Base-by-base conservation (phyloP, 768 basidiomycete species). In the Tulasnella sp. region DNA sequence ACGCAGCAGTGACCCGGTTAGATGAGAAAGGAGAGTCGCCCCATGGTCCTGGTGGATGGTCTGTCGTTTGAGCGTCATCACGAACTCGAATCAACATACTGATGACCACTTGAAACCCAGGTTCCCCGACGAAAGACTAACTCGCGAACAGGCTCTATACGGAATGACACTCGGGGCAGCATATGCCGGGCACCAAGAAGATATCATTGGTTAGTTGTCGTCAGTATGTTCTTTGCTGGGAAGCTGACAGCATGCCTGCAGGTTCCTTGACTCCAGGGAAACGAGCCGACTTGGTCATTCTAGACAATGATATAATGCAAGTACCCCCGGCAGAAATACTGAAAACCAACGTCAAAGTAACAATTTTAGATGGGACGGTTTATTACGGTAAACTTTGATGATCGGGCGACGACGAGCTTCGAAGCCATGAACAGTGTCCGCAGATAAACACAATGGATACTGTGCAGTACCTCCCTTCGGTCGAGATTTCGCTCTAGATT, bases 121-220 rank as follows among this genome's bases (percentile, higher is more conserved):
- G 94, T 96, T 88, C 82, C 86, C 92, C 0, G 84, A 88, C 0
- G 88, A 98, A 83, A 86, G 88, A n/a, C 86, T 98, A 16, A 92
- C 93, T 5, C 89, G 95, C 5, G 85, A 86, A 20, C 91, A 98
- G 83, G 93, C 96, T 0, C 86, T 99, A 39, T 81, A 82, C 73
- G 86, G 96, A 15, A 94, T 96, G 92, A 97, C 96, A 0, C 85
- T 92, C 40, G 94, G 95, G 80, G 90, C 94, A 0, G 96, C 96
- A 0, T 95, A 94, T 81, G 96, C 96, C 0, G 89, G 92, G 0
- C 96, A 96, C 82, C 85, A 90, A 1, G 94, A 95, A 82, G 77
- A 77, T 37, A 77, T 73, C 5, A 40, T 77, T 15, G 77, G 77
- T 77, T 73, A 5, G 77, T 77, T 26, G 0, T 26, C 18, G 5